phyloP scores from a whole-genome alignment of 345 rosid species.

The Excoecaria agallocha region DNA sequence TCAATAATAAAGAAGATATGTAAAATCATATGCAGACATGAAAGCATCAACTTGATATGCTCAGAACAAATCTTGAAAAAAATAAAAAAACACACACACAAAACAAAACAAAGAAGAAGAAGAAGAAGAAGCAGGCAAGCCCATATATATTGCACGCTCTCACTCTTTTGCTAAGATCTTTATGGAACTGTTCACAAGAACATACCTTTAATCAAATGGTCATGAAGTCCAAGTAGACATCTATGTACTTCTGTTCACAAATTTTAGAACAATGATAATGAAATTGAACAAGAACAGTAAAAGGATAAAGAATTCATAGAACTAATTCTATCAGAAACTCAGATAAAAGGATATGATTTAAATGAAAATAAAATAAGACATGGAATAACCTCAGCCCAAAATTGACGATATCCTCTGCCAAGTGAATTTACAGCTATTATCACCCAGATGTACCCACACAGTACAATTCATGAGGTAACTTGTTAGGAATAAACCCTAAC shows the following conservation, averaged over 20 bases:
- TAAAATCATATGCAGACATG: not conserved
- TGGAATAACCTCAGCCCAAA: not conserved
- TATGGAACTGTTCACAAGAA: not conserved
- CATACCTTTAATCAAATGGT: constrained; percentile 56
- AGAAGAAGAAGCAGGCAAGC: not conserved
- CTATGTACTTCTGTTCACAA: too few species aligned
- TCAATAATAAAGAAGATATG: not conserved
- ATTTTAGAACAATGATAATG: too few species aligned
- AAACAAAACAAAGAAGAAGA: too few species aligned
- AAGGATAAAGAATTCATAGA: too few species aligned
- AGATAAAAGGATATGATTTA: not conserved
- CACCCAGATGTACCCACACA: not conserved
- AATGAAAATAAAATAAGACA: not conserved
- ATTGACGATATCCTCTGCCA: not conserved
- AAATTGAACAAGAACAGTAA: too few species aligned
- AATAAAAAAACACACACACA: too few species aligned
- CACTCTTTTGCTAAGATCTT: not conserved
- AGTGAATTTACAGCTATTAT: not conserved
- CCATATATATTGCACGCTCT: not conserved
- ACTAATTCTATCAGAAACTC: too few species aligned
- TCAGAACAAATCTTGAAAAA: too few species aligned
- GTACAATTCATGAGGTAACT: not conserved
- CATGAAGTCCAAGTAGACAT: constrained; percentile 31
- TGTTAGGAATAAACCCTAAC: too few species aligned
- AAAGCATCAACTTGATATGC: not conserved